Evolutionary conservation across 495 filamentous ascomycete species (phyloP), one percentile per base, ranked within the genome.

Genomic region (Cudoniella acicularis): DNA sequence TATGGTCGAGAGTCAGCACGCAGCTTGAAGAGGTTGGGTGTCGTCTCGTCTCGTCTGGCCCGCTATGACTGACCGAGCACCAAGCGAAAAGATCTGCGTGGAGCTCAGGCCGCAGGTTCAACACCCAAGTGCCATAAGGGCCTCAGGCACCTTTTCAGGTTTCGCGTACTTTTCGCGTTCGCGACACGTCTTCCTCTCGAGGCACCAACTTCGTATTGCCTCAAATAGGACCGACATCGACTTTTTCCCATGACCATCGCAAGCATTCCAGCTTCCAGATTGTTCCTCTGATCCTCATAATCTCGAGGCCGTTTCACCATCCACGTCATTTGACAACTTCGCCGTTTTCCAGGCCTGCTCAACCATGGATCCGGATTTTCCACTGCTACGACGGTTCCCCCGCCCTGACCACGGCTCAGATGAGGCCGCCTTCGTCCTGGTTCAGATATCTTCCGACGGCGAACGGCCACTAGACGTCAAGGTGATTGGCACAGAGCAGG

Each of bases 401-500:
- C 80, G 83, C 56, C 78, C 75, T 18, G 82, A 84, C 56, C 64
- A 26, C 13, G 22, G 26, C 27, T 13, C 46, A 4, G 67, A 78
- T 24, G 73, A 77, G 4, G 71, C 73, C 8, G 65, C 73, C 3
- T 85, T 78, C 68, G 74, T 89, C 2, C 76, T 92, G 4, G 63
- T 88, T 21, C 75, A 87, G 61, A 75, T 86, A 30, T 65, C 67
- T 1, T 68, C 70, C n/a, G 64, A 75, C 17, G 72, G 73, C 50
- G 70, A 70, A 3, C 61, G 50, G 9, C 55, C 69, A 0, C 69
- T 89, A 10, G 85, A 89, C 61, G 57, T 90, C 50, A 82, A 79
- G 50, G 71, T 92, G 27, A 72, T 81, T 50, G 87, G 82, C 1
- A 90, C 88, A n/a, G 87, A 92, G 65, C 82, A 83, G 40, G 77